A percentile compares a stretch with the other conserved stretches of the same genome.
phyloP scores from a whole-genome alignment of 305 asterid genomes.

The Fraxinus sp. region DNA sequence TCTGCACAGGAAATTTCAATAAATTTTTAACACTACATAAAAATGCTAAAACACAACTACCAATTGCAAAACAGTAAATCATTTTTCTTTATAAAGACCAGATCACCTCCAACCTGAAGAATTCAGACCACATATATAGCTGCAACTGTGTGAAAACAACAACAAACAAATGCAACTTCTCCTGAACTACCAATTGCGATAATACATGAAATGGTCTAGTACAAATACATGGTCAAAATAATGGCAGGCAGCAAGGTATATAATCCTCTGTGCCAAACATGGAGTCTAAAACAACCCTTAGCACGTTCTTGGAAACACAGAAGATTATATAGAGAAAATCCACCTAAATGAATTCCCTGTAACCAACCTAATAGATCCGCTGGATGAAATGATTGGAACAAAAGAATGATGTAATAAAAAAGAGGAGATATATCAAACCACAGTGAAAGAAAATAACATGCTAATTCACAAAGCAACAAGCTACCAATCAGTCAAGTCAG shows the following conservation, averaged over 20 bases:
- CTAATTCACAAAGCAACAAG: neutral
- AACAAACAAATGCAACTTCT: neutral
- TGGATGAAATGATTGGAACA: neutral
- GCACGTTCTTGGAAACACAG: neutral
- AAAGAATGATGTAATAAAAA: neutral
- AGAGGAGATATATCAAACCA: neutral
- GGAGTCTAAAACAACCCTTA: neutral
- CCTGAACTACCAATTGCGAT: neutral
- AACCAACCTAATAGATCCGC: neutral
- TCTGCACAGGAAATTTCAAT: conserved; percentile 23
- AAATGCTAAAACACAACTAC: neutral
- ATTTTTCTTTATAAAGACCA: neutral
- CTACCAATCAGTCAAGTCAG: neutral
- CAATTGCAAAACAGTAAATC: neutral
- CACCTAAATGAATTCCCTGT: neutral
- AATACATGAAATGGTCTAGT: neutral
- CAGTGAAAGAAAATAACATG: neutral
- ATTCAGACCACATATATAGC: neutral
- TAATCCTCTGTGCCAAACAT: neutral
- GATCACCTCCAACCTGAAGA: neutral
- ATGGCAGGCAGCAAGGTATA: neutral
- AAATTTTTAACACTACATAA: neutral
- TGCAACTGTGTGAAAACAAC: neutral
- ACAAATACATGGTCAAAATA: neutral
- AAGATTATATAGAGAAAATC: neutral